These are phyloP conservation scores for Lachancea dasiensis DNA, from an alignment of 805 yeast genomes.

Conservation along the genomic window DNA sequence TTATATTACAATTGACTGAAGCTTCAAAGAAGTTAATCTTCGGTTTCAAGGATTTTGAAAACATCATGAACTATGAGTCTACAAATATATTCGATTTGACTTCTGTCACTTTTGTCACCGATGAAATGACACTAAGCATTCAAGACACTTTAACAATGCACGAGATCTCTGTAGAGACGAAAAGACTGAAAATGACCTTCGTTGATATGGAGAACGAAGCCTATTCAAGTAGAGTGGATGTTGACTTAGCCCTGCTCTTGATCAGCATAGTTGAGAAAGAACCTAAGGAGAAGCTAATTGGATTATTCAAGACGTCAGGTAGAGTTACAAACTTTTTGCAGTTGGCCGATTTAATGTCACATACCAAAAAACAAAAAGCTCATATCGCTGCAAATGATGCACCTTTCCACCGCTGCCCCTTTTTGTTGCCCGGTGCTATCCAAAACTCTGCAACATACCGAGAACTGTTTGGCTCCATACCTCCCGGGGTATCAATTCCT, in stretches of 20 bases:
- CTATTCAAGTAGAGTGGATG: constrained; percentile 50
- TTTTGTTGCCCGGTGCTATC: constrained; percentile 49
- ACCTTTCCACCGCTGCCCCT: constrained; percentile 75
- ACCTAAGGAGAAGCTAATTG: constrained; percentile 23
- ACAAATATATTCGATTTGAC: constrained; percentile 65
- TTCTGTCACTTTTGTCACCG: constrained; percentile 50
- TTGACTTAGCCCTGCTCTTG: constrained; percentile 44
- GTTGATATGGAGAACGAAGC: constrained; percentile 68
- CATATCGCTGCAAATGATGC: constrained; percentile 72
- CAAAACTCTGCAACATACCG: constrained; percentile 42
- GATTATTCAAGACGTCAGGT: constrained; percentile 52
- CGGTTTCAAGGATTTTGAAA: constrained; percentile 71
- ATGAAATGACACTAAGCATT: constrained; percentile 41
- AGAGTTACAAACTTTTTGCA: constrained; percentile 54
- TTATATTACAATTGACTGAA: constrained; percentile 39
- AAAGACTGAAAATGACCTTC: constrained; percentile 35
- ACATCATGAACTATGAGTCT: constrained; percentile 53
- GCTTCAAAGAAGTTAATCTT: constrained; percentile 47
- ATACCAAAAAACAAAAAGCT: constrained; percentile 49
- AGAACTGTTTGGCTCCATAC: constrained; percentile 45
- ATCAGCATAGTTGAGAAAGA: constrained; percentile 28
- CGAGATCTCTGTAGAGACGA: constrained; percentile 21
- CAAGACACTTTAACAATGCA: constrained; percentile 29
- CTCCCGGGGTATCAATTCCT: constrained; percentile 60
- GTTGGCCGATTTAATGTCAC: constrained; percentile 41